Base-by-base conservation (phyloP, 2,329 filamentous ascomycete genomes). In the Cadophora luteo-olivacea region DNA sequence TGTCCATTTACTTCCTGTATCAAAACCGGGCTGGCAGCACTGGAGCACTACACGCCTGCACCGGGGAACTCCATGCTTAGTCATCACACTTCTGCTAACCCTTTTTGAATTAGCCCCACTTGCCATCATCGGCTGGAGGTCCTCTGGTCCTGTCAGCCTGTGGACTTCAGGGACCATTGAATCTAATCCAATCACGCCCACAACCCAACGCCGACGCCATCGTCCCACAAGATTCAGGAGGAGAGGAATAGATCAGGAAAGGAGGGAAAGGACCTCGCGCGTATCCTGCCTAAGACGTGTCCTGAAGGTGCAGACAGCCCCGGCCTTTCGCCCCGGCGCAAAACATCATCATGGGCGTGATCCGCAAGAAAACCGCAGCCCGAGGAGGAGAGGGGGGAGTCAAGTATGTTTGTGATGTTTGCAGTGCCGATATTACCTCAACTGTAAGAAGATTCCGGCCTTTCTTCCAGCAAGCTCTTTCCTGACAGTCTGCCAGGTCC, bases 371-470 rank as follows among this genome's bases (percentile, higher is more conserved):
- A 84, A 96, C 93, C 69, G 92, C 92, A 73, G 90, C 91, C 66
- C 87, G 92, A 77, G 93, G 92, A 71, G 93, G 91, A 63, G 93
- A 97, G 79, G 94, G 92, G 60, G 92, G 92, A 72, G 92, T 94
- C 38, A 97, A 98, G 80, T 99, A 97, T 80, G 93, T 98, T 73
- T 99, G 96, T 84, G 97, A 99, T 80, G 91, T 97, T 68, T 99
- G 96, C 80, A 97, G 93, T 55, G 93, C 93, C 68, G 96, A 99
- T 80, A 97, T 99, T 74, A 99, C 96, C 58, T 96, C 94, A 5
- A 99, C 96, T 58, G 96, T 97, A 86, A 77, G 91, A 85, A 57
- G 49, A 54, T 51, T 57, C 64, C 38, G 38, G 12, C 16, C 38
- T 41, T 45, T 38, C 16, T n/a, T 19, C 54, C 25, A 19, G n/a